These are phyloP conservation scores for Spathaspora sp. DNA, from an alignment of 1,139 yeast genomes.

Conservation along the genomic window DNA sequence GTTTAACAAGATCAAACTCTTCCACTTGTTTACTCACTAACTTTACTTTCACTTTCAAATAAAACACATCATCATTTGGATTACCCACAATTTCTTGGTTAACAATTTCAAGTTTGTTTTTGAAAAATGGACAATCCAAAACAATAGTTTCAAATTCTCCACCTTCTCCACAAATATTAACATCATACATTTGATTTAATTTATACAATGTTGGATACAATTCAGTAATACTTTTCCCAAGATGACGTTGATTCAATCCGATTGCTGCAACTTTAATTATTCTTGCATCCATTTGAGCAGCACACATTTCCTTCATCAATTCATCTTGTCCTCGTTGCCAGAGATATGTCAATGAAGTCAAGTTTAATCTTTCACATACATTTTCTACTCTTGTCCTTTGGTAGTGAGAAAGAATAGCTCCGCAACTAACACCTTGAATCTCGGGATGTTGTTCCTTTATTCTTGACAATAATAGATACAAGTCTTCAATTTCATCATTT, in stretches of 20 bases:
- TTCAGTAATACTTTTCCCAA: constrained; percentile 66
- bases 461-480: constrained; percentile 48
- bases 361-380: constrained; percentile 72
- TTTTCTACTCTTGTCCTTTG: constrained; percentile 92
- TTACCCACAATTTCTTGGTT: constrained; percentile 45
- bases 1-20: constrained; percentile 28
- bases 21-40: constrained; percentile 33
- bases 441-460: constrained; percentile 65
- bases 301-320: constrained; percentile 80
- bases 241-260: constrained; percentile 65
- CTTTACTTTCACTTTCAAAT: constrained; percentile 49
- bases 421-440: constrained; percentile 84
- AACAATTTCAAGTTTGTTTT: constrained; percentile 49
- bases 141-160: constrained; percentile 96
- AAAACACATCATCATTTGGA: constrained; percentile 63
- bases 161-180: constrained; percentile 97
- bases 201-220: constrained; percentile 57
- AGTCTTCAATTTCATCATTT: constrained; percentile 86
- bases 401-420: constrained; percentile 91
- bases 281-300: constrained; percentile 73
- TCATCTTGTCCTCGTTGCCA: constrained; percentile 89
- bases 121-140: constrained; percentile 83
- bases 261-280: constrained; percentile 91
- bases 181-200: constrained; percentile 67
- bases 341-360: constrained; percentile 70